Evolutionary conservation across 768 basidiomycete genomes (phyloP).

Genomic region (Hemileccinum impolitum): DNA sequence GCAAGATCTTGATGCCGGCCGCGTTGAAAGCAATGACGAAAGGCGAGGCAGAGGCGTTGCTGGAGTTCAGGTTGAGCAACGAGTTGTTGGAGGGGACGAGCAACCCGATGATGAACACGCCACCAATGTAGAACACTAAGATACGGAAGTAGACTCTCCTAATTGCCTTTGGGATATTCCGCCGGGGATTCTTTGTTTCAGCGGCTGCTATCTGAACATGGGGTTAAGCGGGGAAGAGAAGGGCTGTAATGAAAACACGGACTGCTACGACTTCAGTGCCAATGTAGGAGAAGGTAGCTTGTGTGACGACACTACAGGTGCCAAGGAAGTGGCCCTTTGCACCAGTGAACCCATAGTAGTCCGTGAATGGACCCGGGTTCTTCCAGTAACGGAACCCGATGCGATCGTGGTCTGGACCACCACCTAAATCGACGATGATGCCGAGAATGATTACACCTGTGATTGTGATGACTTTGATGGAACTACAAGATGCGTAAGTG

Average conservation of each 20-base stretch:
- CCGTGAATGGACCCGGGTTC: slow-evolving; percentile 55
- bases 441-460: slow-evolving; percentile 44
- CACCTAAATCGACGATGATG: slow-evolving; percentile 49
- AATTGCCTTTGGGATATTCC: slow-evolving; percentile 40
- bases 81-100: slow-evolving; percentile 47
- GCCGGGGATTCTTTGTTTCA: slow-evolving; percentile 49
- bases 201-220: slow-evolving; percentile 39
- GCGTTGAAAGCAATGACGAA: slow-evolving; percentile 56
- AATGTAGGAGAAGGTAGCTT: slow-evolving; percentile 59
- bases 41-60: slow-evolving; percentile 45
- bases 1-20: slow-evolving; percentile 59
- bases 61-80: slow-evolving; percentile 35
- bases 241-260: slow-evolving; percentile 4
- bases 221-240: neutral
- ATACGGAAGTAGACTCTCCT: slow-evolving; percentile 44
- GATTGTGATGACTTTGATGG: slow-evolving; percentile 52
- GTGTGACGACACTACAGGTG: slow-evolving; percentile 50
- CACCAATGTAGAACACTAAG: slow-evolving; percentile 36
- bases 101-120: slow-evolving; percentile 46
- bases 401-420: slow-evolving; percentile 51
- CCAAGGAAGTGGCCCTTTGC: slow-evolving; percentile 49
- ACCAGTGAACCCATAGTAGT: slow-evolving; percentile 40
- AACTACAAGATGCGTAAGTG: slow-evolving; percentile 25
- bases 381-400: slow-evolving; percentile 47
- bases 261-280: slow-evolving; percentile 54